phyloP scores from a whole-genome alignment of 176 grass and related monocot genomes.

The Canna indica region DNA sequence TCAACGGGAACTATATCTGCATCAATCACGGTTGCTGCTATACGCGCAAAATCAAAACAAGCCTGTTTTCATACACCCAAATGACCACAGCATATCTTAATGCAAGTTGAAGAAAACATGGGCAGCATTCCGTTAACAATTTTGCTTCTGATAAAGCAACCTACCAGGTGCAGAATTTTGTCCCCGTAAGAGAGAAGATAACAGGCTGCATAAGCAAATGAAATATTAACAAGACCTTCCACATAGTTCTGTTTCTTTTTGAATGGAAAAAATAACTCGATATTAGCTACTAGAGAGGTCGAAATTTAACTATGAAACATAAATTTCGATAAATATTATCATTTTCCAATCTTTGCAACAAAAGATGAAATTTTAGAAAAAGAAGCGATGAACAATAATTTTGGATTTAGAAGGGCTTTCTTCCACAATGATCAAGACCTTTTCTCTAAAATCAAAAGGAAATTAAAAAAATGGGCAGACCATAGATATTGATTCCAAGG shows the following conservation, averaged over 20 bases:
- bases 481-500: not conserved
- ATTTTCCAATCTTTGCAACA: too few relatives aligned
- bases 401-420: not conserved
- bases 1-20: constrained; percentile 57
- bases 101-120: not conserved
- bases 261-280: too few relatives aligned
- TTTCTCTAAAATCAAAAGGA: not conserved
- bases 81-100: not conserved
- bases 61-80: constrained; percentile 40
- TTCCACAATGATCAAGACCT: not conserved
- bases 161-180: constrained; percentile 70
- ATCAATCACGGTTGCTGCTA: constrained; percentile 59
- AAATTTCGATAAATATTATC: too few relatives aligned
- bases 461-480: not conserved
- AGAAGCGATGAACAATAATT: not conserved
- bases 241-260: too few relatives aligned
- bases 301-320: too few relatives aligned
- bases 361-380: too few relatives aligned
- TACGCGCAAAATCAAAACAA: constrained; percentile 86
- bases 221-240: constrained; percentile 54
- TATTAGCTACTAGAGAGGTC: too few relatives aligned
- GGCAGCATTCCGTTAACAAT: not conserved
- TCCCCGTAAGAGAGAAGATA: constrained; percentile 64
- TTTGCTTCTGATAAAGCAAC: constrained; percentile 5
- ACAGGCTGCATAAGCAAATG: constrained; percentile 62